Conservation (phyloP, 2,329 filamentous ascomycete species). For the Aspergillus chevalieri region DNA sequence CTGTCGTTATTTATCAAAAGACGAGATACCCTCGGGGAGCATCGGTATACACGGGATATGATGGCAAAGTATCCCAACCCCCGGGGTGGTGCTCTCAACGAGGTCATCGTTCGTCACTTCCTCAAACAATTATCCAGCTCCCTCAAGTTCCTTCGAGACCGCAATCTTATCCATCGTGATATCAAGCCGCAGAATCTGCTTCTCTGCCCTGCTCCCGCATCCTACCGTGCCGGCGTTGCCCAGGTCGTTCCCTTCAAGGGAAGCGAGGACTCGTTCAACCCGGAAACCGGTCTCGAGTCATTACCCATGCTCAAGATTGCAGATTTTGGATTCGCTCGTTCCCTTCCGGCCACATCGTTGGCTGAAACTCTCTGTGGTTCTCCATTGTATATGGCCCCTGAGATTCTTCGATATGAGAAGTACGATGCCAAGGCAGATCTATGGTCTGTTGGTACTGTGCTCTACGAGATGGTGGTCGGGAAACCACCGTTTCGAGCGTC, state of each 20-base stretch:
- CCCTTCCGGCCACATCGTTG: conserved; percentile 80
- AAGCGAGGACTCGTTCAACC: conserved; percentile 73
- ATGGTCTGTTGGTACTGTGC: conserved; percentile 93
- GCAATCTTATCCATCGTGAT: conserved; percentile 90
- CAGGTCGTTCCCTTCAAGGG: conserved; percentile 67
- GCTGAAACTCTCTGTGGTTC: conserved; percentile 96
- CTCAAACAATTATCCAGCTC: conserved; percentile 91
- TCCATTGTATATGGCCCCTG: conserved; percentile 96
- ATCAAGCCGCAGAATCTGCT: conserved; percentile 96
- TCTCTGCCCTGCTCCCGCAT: conserved; percentile 70
- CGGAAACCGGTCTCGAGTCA: conserved; percentile 71
- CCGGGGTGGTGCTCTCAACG: conserved; percentile 77
- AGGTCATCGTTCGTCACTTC: conserved; percentile 95
- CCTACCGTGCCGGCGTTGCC: conserved; percentile 58
- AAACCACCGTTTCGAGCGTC: conserved; percentile 83
- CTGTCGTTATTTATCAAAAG: conserved; percentile 95
- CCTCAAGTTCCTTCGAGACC: conserved; percentile 75
- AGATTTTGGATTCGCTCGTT: conserved; percentile 96
- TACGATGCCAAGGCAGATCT: conserved; percentile 96
- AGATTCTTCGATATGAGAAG: conserved; percentile 93
- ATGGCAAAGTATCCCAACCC: conserved; percentile 87
- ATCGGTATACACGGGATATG: conserved; percentile 81
- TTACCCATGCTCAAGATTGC: conserved; percentile 96
- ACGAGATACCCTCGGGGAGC: conserved; percentile 69
- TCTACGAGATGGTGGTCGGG: conserved; percentile 92